Evolutionary conservation across 2,329 filamentous ascomycete species (phyloP), one percentile per base, ranked within the genome.

Genomic region (Pseudogymnoascus sp.): DNA sequence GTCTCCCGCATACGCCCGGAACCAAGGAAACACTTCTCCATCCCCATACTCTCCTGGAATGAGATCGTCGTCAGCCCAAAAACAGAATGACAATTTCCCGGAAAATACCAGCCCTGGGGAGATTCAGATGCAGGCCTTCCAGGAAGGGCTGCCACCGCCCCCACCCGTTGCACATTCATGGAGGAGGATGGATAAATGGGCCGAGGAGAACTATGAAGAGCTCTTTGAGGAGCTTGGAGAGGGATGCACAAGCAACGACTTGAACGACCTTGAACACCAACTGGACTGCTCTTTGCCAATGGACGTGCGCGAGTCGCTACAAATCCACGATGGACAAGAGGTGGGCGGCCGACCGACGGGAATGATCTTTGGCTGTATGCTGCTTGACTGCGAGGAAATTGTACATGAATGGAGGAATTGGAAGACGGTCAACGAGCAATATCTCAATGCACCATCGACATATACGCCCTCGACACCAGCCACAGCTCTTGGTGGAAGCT

Each of bases 351-450:
- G 82, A 62, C 94, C 94, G 0, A 97, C 93, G 0, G 94, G 94
- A 65, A 88, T 97, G 67, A 84, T 99, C 64, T 97, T 99, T 69
- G 84, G 92, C 63, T 88, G 85, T 72, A 99, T 99, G 94, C 78
- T 99, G 65, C 84, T 99, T 62, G 94, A 99, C 74, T 97, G 94
- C 71, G 94, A 99, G 74, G 94, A 99, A 72, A 96, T 99, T 68
- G 88, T 96, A 21, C 92, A 97, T 74, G 94, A 99, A 73, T 97
- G 93, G 90, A 88, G 90, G 69, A 95, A 96, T 72, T 99, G 94
- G 94, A 87, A 91, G 69, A 86, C 84, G 65, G 94, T 99, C 65
- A 96, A 96, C 71, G 86, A 93, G 63, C 90, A 97, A 71, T 96
- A 89, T 73, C 81, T 97, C 63, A 68, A 61, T 6, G 65, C 70